Evolutionary conservation across 257 asterid species (phyloP).

Genomic region (Fraxinus anomala): DNA sequence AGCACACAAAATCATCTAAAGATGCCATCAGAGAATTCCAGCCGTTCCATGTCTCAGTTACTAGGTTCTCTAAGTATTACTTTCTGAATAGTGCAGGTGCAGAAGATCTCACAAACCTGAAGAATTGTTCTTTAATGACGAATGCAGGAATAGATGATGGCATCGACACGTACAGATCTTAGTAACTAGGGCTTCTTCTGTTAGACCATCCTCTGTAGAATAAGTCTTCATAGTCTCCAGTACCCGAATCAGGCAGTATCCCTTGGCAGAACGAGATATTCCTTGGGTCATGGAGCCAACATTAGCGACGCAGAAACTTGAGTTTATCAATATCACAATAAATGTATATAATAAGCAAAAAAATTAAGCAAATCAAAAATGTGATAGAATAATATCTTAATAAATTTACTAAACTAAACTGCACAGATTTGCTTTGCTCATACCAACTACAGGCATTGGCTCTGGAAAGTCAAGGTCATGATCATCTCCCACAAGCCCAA

Average conservation of each 20-base stretch:
- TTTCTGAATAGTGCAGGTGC: conserved; percentile 18
- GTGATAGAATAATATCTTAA: not conserved
- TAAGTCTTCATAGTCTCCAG: conserved; percentile 93
- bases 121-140: conserved; percentile 72
- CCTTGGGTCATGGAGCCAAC: conserved; percentile 48
- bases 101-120: conserved; percentile 60
- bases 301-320: conserved; percentile 15
- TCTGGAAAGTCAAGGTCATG: conserved; percentile 94
- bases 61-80: conserved; percentile 14
- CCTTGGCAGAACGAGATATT: conserved; percentile 93
- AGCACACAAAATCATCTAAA: conserved; percentile 11
- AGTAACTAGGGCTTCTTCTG: conserved; percentile 94
- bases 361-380: conserved; percentile 14
- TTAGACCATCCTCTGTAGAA: conserved; percentile 86
- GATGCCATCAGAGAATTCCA: not conserved
- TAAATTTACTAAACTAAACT: not conserved
- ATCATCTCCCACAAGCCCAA: conserved; percentile 93
- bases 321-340: conserved; percentile 14
- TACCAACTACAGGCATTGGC: conserved; percentile 97
- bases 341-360: not conserved
- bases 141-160: conserved; percentile 83
- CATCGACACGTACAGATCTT: conserved; percentile 86
- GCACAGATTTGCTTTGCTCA: conserved; percentile 18
- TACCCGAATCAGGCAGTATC: conserved; percentile 77
- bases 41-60: not conserved